Percentiles rank a stretch among this genome's conserved stretches.
These are phyloP conservation scores for Quercus berberidifolia DNA, from an alignment of 306 rosid species.

Conservation along the genomic window DNA sequence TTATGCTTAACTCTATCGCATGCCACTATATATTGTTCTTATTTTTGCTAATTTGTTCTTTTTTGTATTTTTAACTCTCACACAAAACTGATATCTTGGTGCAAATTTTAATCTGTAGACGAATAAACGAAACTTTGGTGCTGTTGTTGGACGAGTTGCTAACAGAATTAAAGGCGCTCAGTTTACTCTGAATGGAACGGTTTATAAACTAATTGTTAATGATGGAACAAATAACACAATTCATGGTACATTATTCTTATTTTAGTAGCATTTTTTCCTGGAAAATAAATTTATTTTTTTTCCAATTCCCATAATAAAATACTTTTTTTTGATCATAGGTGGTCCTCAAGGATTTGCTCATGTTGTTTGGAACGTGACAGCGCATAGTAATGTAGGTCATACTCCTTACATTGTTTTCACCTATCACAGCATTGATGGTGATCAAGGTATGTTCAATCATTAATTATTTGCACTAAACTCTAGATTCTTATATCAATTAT, in stretches of 20 bases:
- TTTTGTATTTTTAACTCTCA: not conserved
- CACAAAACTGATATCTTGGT: not conserved
- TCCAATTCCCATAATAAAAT: not conserved
- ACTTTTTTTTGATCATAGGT: constrained; percentile 29
- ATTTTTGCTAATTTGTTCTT: not conserved
- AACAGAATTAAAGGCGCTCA: constrained; percentile 83
- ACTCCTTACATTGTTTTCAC: constrained; percentile 58
- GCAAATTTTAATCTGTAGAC: constrained; percentile 42
- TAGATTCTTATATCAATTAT: not conserved
- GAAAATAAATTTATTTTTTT: not conserved
- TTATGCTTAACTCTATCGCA: not conserved
- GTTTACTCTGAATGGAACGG: constrained; percentile 55
- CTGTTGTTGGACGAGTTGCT: constrained; percentile 80
- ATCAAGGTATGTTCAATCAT: constrained; percentile 48
- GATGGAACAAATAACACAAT: constrained; percentile 58
- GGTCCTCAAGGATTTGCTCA: constrained; percentile 77
- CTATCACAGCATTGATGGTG: constrained; percentile 74
- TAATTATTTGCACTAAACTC: not conserved
- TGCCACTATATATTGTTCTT: not conserved
- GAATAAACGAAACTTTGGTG: constrained; percentile 61
- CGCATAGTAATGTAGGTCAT: constrained; percentile 36
- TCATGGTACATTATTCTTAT: constrained; percentile 52
- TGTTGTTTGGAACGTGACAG: constrained; percentile 66
- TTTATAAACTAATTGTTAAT: constrained; percentile 65
- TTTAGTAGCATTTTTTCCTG: not conserved